Evolutionary conservation across 768 basidiomycete genomes (phyloP).

Genomic region (Pulveroboletus sp.): DNA sequence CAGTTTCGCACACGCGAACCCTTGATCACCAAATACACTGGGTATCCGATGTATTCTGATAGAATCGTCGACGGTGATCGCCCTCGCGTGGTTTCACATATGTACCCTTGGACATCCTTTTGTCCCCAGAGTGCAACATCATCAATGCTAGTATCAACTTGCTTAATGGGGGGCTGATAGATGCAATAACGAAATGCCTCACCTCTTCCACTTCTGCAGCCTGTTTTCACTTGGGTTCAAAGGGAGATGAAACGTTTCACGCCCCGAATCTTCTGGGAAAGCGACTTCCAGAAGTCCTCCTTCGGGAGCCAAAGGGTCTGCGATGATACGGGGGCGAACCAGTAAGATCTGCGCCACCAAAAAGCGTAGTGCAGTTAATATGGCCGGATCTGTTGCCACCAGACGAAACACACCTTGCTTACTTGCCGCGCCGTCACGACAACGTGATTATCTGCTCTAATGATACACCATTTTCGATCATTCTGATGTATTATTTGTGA

Average conservation of each 20-base stretch:
- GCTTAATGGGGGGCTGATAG: slow-evolving; percentile 1
- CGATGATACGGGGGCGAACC: slow-evolving; percentile 53
- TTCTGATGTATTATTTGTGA: slow-evolving; percentile 40
- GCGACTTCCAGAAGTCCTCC: slow-evolving; percentile 51
- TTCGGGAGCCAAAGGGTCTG: slow-evolving; percentile 42
- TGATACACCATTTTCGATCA: slow-evolving; percentile 70
- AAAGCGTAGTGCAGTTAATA: neutral
- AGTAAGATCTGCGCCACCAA: slow-evolving; percentile 55
- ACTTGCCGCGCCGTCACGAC: slow-evolving; percentile 70
- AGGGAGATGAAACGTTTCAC: slow-evolving; percentile 57
- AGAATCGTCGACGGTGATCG: slow-evolving; percentile 53
- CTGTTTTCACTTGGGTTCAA: slow-evolving; percentile 50
- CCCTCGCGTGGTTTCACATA: slow-evolving; percentile 46
- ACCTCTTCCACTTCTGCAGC: slow-evolving; percentile 58
- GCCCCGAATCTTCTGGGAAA: slow-evolving; percentile 60
- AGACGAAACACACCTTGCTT: slow-evolving; percentile 43
- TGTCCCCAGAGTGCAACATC: slow-evolving; percentile 49
- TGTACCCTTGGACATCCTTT: slow-evolving; percentile 59
- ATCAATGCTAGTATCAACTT: slow-evolving; percentile 42
- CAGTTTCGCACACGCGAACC: slow-evolving; percentile 54
- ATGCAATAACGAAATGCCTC: slow-evolving; percentile 20
- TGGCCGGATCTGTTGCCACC: neutral
- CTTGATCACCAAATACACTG: slow-evolving; percentile 66
- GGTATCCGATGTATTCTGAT: slow-evolving; percentile 58
- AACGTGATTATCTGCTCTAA: slow-evolving; percentile 49